Base-by-base conservation (phyloP, 495 filamentous ascomycete species). In the Penicillium silybi region DNA sequence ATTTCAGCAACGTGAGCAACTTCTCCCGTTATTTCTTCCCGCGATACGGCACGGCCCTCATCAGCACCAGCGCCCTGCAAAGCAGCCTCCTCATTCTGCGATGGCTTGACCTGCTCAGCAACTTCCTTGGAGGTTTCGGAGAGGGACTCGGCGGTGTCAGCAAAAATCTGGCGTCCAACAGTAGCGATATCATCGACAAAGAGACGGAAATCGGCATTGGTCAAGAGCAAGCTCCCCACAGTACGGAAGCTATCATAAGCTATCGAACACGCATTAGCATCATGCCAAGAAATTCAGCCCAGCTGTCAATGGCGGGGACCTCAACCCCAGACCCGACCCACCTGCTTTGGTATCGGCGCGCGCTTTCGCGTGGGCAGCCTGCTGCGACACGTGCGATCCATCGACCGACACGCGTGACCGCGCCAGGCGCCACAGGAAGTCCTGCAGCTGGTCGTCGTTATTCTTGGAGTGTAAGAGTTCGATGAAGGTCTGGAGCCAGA, bases 141-240 rank as follows among this genome's bases (percentile, higher is more conserved):
- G 9, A 93, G 61, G 0, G 85, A 85, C 41, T 88, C 85, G 0
- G 89, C 88, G 1, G 92, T 91, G 57, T 96, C 92, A 50, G 82
- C 81, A 61, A 97, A 92, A 22, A 97, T 84, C 64, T 95, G 87
- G 8, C 89, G 82, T 10, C 84, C 87, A 49, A 97, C 79, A 0
- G 84, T 81, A 37, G 83, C 83, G 25, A 96, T 68, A 59, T 97
- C 92, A n/a, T 84, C 79, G 23, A 96, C 78, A 58, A 97, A 92
- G 15, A 89, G 70, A 17, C 92, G 83, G 66, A 97, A 96, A 59
- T 96, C 91, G 3, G 87, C 82, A 64, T 97, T 97, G 15, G 87
- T 90, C 19, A 97, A 71, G 1, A 96, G 80, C 6, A 97, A 77
- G 43, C 81, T 85, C 9, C 89, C 87, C 7, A 97, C 85, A 0